Evolutionary conservation across 2,329 filamentous ascomycete species (phyloP), one percentile per base, ranked within the genome.

Genomic region (Emergomyces orientalis): DNA sequence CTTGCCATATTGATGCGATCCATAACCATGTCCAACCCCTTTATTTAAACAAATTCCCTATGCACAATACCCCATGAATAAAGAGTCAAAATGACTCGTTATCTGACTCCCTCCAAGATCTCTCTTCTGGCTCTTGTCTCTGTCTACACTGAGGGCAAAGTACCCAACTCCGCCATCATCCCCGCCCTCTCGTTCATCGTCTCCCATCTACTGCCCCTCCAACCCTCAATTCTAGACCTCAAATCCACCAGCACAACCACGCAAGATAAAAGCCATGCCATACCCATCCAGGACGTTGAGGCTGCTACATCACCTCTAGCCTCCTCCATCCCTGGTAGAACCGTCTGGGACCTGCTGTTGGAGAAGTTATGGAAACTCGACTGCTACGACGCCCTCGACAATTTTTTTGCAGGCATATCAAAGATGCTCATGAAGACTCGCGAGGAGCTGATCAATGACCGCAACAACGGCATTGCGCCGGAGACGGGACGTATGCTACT

Each of bases 321-420:
- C 14, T 84, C 82, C 1, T 80, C 75, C 9, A 77, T 90, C 63
- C 88, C 91, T 0, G 91, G 91, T 2, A 83, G 89, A 57, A 88
- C 84, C n/a, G 77, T 97, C n/a, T 94, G 92, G 86, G 91, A 97
- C 71, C 79, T 88, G 1, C 90, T 97, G 63, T 81, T 97, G 14
- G 84, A 85, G 62, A 88, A 86, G 66, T 78, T 97, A 30, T 97
- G 94, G 93, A 81, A 82, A 19, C 85, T 97, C 67, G 86, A 92
- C 71, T 93, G 88, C 25, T 82, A 95, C 13, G 85, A 97, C 75
- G 84, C 86, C 0, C 77, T 97, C n/a, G 86, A 92, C 70, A 79
- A 80, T 1, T 93, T 96, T 73, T 90, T 96, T 71, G 81, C 83
- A 37, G 78, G 78, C 27, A 80, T 88, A 19, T 75, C 79, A 4